These are phyloP conservation scores for Penicillium hesseltinei DNA, from an alignment of 2,329 filamentous ascomycete species.

Conservation along the genomic window DNA sequence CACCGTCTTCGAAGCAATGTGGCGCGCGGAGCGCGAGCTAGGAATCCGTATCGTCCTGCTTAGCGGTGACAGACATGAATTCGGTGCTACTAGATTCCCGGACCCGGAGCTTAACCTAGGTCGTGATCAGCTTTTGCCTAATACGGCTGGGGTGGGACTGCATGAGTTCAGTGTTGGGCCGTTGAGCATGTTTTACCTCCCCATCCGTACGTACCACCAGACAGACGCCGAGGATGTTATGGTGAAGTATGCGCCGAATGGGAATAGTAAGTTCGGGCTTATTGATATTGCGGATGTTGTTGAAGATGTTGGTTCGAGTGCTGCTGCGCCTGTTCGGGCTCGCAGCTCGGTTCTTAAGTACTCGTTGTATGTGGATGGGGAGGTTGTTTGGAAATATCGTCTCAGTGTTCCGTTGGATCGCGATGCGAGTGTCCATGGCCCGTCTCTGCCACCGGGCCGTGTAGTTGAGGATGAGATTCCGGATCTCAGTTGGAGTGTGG, in stretches of 20 bases:
- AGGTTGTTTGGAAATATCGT: slow-evolving; percentile 67
- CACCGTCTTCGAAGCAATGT: slow-evolving; percentile 83
- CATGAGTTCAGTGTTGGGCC: slow-evolving; percentile 93
- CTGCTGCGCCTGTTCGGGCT: slow-evolving; percentile 11
- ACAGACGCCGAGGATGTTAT: slow-evolving; percentile 77
- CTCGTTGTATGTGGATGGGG: slow-evolving; percentile 76
- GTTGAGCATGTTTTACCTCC: slow-evolving; percentile 89
- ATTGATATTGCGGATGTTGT: slow-evolving; percentile 72
- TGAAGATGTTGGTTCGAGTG: slow-evolving; percentile 31
- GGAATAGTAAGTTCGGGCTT: slow-evolving; percentile 84
- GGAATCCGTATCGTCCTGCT: slow-evolving; percentile 78
- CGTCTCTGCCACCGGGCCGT: slow-evolving; percentile 30
- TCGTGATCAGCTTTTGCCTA: slow-evolving; percentile 18
- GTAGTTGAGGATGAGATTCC: slow-evolving; percentile 32
- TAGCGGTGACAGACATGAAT: slow-evolving; percentile 94
- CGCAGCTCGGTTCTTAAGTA: slow-evolving; percentile 69
- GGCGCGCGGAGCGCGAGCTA: slow-evolving; percentile 70
- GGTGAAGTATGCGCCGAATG: slow-evolving; percentile 77
- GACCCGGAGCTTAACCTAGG: slow-evolving; percentile 37
- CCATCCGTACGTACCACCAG: slow-evolving; percentile 78
- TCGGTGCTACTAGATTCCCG: slow-evolving; percentile 78
- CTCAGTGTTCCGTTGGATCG: slow-evolving; percentile 37
- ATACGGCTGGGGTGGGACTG: slow-evolving; percentile 45
- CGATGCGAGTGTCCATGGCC: slow-evolving; percentile 5
- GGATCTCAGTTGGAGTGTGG: slow-evolving; percentile 22